Base-by-base conservation (phyloP, 345 rosid genomes). In the Adansonia digitata region DNA sequence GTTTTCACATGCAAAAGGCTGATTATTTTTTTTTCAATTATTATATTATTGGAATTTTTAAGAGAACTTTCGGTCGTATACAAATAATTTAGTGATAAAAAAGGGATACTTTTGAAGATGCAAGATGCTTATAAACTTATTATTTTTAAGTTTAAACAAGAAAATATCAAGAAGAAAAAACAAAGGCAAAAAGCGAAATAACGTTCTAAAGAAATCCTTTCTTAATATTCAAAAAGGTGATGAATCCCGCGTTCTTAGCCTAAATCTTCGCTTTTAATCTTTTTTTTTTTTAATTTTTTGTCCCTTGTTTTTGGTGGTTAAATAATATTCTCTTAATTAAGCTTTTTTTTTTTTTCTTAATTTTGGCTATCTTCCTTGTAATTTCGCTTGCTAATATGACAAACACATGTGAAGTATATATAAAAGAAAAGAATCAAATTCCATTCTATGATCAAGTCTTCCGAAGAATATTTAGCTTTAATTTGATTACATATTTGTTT, bases 171-270 rank as follows among this genome's bases (percentile, higher is more conserved):
- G 37, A 59, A 46, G 20, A 43, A 49, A 48, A 48, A 75, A 40
- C n/a, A 0, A 29, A 46, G n/a, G 13, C 17, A 72, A 79, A 75
- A 75, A 66, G 73, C 35, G 27, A 63, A 24, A 10, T 9, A 15
- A 65, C 75, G 46, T 37, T 31, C 5, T 22, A 62, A 78, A 69
- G 73, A 46, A 59, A 63, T 7, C 52, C 6, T 74, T 81, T 79
- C 18, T n/a, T 70, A 76, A 78, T 77, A n/a, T n/a, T n/a, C 60
- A 39, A 55, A 77, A 79, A 57, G 53, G n/a, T n/a, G n/a, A n/a
- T 71, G 52, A 59, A 72, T 72, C 56, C 83, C 81, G 65, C 57
- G 80, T 63, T 81, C 53, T 68, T 72, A 79, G 78, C 83, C 84
- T 79, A 79, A 79, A 75, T 79, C 71, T 56, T 22, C 74, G 78